Percentiles rank a stretch among this genome's conserved stretches.
phyloP scores from a whole-genome alignment of 768 basidiomycete species.

The Melanogaster broomeanus region DNA sequence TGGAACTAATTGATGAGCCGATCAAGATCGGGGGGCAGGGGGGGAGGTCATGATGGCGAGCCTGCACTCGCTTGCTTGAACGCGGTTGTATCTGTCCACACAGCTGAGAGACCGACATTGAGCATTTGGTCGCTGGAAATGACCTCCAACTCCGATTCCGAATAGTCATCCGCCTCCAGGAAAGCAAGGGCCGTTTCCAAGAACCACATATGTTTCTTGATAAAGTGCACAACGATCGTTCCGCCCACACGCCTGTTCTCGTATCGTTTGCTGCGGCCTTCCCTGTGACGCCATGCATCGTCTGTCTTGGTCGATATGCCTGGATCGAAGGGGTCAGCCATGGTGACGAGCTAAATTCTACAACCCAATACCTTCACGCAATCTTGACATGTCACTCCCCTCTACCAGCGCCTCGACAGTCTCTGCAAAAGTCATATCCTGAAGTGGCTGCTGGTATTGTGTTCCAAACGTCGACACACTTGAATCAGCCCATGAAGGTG shows the following conservation, averaged over 20 bases:
- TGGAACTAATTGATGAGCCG: not conserved
- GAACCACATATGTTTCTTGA: constrained; percentile 98
- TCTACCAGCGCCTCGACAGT: constrained; percentile 93
- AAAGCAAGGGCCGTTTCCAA: constrained; percentile 90
- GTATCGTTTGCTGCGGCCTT: constrained; percentile 68
- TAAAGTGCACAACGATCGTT: constrained; percentile 93
- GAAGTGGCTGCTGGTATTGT: constrained; percentile 69
- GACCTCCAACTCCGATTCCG: constrained; percentile 41
- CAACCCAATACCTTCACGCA: constrained; percentile 57
- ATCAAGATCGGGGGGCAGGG: not conserved
- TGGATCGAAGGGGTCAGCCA: constrained; percentile 25
- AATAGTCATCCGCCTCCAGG: constrained; percentile 74
- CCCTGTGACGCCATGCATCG: constrained; percentile 71
- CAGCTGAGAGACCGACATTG: constrained; percentile 23
- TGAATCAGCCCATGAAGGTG: constrained; percentile 73
- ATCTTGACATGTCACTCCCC: constrained; percentile 79
- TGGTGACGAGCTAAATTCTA: not conserved
- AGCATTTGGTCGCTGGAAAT: constrained; percentile 8
- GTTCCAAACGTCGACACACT: constrained; percentile 85
- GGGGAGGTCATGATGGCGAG: not conserved
- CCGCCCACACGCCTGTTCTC: constrained; percentile 78
- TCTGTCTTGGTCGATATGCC: constrained; percentile 60
- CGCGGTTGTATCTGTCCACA: constrained; percentile 31
- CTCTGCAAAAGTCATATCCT: constrained; percentile 63
- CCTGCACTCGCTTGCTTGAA: constrained; percentile 18